Base-by-base conservation (phyloP, 305 asterid genomes). In the Fraxinus greggii region DNA sequence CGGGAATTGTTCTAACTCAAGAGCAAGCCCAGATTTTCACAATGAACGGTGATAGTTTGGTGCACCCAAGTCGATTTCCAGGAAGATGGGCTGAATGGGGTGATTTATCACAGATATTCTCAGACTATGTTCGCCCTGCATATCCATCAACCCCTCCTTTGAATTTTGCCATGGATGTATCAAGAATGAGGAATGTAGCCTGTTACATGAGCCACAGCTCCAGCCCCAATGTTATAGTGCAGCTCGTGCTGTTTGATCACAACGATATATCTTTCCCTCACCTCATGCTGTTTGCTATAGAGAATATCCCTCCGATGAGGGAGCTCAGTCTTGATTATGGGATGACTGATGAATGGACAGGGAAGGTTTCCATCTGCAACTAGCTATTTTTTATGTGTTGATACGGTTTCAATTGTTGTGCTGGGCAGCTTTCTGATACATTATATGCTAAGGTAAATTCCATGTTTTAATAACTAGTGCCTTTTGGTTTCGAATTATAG, bases 211-310 rank as follows among this genome's bases (percentile, higher is more conserved):
- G 87, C 81, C 87, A 84, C 77, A 84, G 87, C 61, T 84, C 87
- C 35, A 69, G 77, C 67, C 85, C 87, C 21, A 84, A 84, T 77
- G 85, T 84, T 84, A 72, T 89, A n/a, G 91, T 89, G 82, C 92
- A 89, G 84, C 86, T 77, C 4, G 92, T 89, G 81, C 83, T 89
- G 33, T 88, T 79, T 85, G 92, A 89, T 88, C 92, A 89, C 82
- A 85, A 85, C 59, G 83, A 75, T 73, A 82, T 83, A 19, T 69
- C 67, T 26, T 84, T 81, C 74, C 87, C 87, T 78, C 87, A 73
- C 83, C 85, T 84, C 28, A 84, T 84, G 87, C 82, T 84, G 36
- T 84, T 84, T 61, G 87, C 87, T 19, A 81, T 84, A 82, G 87
- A 84, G 85, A 81, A 84, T 78, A 84, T 84, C 56, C 87, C 87